phyloP scores from a whole-genome alignment of 305 asterid genomes.

The Rubia tinctorum region DNA sequence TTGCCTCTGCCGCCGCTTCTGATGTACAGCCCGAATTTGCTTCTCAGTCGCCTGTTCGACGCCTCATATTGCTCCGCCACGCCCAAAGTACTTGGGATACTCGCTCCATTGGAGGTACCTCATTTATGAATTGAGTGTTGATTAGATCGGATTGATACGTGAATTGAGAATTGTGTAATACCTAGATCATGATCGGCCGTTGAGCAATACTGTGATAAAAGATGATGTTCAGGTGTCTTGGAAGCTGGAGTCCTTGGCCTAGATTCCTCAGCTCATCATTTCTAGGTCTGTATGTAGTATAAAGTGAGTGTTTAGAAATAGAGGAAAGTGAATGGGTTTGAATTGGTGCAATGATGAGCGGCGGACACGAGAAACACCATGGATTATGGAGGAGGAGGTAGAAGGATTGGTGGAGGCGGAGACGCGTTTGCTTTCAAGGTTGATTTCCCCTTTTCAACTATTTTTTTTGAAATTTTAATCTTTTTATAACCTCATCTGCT shows the following conservation, averaged over 20 bases:
- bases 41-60: constrained; percentile 46
- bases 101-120: constrained; percentile 62
- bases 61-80: constrained; percentile 90
- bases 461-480: no score
- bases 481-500: no score
- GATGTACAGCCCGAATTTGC: constrained; percentile 8
- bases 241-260: constrained; percentile 71
- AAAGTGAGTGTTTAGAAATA: not conserved
- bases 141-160: no score
- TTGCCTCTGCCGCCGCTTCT: not conserved
- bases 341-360: constrained; percentile 62
- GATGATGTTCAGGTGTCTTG: constrained; percentile 68
- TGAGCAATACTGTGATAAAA: constrained; percentile 70
- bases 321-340: constrained; percentile 6
- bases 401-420: constrained; percentile 69
- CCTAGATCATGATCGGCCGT: constrained; percentile 88
- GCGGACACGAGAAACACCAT: constrained; percentile 78
- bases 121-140: no score
- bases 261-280: constrained; percentile 83
- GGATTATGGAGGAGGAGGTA: constrained; percentile 81
- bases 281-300: constrained; percentile 49
- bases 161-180: constrained; percentile 3
- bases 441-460: not conserved
- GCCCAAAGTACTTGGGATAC: constrained; percentile 77
- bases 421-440: constrained; percentile 68